A percentile compares a stretch with the other conserved stretches of the same genome.
phyloP scores from a whole-genome alignment of 2,329 filamentous ascomycete species.

The Aspergillus sp. region DNA sequence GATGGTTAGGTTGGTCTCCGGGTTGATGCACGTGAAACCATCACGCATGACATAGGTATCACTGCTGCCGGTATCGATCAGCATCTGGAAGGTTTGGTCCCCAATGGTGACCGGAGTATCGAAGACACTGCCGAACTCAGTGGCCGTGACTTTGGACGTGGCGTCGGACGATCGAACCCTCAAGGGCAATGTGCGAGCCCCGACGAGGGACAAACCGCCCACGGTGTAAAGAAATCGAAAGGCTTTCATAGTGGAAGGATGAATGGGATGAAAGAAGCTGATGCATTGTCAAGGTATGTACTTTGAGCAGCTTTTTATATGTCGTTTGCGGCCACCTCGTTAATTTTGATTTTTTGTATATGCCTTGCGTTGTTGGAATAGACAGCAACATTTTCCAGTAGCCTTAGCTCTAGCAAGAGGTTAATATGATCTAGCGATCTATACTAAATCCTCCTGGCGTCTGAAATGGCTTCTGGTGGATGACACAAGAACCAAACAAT shows the following conservation, averaged over 20 bases:
- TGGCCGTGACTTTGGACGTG: neutral
- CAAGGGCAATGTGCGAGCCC: neutral
- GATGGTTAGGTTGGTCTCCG: neutral
- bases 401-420: too few species aligned
- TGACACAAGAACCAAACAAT: too few species aligned
- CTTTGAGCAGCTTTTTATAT: too few species aligned
- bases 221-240: neutral
- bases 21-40: conserved; percentile 36
- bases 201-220: neutral
- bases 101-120: conserved; percentile 22
- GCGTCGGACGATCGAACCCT: neutral
- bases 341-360: too few species aligned
- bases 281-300: too few species aligned
- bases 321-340: too few species aligned
- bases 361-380: too few species aligned
- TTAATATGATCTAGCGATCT: too few species aligned
- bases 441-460: too few species aligned
- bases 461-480: too few species aligned
- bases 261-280: too few species aligned
- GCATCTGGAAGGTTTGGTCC: conserved; percentile 32
- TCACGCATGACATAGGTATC: conserved; percentile 47
- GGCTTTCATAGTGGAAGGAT: neutral
- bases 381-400: too few species aligned
- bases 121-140: neutral
- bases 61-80: conserved; percentile 50